Conservation (phyloP, 768 basidiomycete genomes). For the Trametes cinnabarina region DNA sequence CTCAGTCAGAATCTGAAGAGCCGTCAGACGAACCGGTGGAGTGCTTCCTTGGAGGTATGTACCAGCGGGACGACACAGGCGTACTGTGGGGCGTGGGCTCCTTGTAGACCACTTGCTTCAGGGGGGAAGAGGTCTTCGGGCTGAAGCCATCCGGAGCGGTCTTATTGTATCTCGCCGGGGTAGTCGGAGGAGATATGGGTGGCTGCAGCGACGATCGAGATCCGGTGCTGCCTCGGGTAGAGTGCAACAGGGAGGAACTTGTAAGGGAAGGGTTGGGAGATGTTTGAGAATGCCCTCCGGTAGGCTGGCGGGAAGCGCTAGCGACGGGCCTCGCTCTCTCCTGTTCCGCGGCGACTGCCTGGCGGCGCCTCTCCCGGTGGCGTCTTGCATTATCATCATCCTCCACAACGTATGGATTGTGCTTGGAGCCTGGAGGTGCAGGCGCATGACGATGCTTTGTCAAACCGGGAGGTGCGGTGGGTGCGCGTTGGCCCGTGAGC, state of each 20-base stretch:
- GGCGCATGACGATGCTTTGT: not conserved
- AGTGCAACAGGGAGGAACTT: not conserved
- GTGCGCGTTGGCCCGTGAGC: not conserved
- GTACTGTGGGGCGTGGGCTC: not conserved
- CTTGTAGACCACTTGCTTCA: constrained; percentile 4
- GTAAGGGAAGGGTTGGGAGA: not conserved
- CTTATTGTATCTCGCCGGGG: not conserved
- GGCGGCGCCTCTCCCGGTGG: not conserved
- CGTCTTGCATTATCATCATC: not conserved
- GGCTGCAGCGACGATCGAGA: not conserved
- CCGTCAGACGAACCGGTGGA: constrained; percentile 1
- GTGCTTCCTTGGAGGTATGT: constrained; percentile 4
- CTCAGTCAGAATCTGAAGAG: constrained; percentile 2
- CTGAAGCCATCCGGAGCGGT: constrained; percentile 3
- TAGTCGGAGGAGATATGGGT: not conserved
- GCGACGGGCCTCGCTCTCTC: not conserved
- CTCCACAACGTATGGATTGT: constrained; percentile 8
- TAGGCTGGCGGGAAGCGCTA: not conserved
- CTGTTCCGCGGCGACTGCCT: not conserved
- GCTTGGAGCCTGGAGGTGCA: not conserved
- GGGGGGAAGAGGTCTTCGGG: constrained; percentile 5
- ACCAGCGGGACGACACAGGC: not conserved
- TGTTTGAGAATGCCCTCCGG: not conserved
- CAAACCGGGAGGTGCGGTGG: not conserved
- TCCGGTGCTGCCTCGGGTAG: not conserved